phyloP scores from a whole-genome alignment of 2,329 filamentous ascomycete species.

The Cladophialophora exuberans region DNA sequence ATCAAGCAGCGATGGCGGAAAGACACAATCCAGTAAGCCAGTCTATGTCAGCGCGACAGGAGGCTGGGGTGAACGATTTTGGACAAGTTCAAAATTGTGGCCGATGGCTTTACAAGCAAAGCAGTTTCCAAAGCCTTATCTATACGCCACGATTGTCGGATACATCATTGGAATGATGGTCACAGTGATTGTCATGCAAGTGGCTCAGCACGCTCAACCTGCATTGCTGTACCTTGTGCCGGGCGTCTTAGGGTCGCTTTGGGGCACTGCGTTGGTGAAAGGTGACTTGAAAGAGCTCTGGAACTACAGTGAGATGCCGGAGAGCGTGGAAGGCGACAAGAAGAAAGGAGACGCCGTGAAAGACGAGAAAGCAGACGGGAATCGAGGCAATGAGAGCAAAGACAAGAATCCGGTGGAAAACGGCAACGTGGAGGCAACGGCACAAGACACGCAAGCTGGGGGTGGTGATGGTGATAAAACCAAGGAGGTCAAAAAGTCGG shows the following conservation, averaged over 20 bases:
- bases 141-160: constrained; percentile 73
- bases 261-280: constrained; percentile 70
- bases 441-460: constrained; percentile 6
- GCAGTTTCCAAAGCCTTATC: constrained; percentile 81
- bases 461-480: background rate
- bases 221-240: constrained; percentile 92
- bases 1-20: constrained; percentile 39
- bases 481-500: background rate
- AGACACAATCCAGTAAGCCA: constrained; percentile 36
- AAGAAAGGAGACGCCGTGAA: constrained; percentile 18
- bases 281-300: constrained; percentile 78
- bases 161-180: constrained; percentile 77
- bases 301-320: constrained; percentile 72
- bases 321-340: constrained; percentile 45
- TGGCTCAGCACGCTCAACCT: constrained; percentile 82
- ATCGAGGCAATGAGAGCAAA: background rate
- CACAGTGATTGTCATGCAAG: constrained; percentile 75
- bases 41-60: constrained; percentile 62
- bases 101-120: constrained; percentile 43
- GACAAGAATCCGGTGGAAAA: too few relatives aligned
- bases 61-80: constrained; percentile 82
- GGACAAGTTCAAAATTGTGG: constrained; percentile 58
- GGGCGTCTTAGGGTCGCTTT: constrained; percentile 74
- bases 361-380: background rate
- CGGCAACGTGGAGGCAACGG: constrained; percentile 13